Evolutionary conservation across 2,329 filamentous ascomycete genomes (phyloP), one percentile per base, ranked within the genome.

Genomic region (Lachnellula subtilissima): DNA sequence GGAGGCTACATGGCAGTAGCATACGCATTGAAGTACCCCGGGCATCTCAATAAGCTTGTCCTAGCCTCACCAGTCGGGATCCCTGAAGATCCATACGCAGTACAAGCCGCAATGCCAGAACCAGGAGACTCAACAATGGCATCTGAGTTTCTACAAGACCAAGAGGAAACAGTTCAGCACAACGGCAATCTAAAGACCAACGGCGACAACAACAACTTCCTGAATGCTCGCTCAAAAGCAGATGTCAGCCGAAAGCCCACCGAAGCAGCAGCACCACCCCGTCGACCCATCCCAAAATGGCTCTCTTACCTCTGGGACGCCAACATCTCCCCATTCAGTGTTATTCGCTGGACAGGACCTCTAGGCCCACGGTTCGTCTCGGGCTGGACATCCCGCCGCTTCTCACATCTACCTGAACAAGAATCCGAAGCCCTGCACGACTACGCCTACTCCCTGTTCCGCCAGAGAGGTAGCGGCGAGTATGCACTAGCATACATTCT

Each of bases 1-100:
- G 94, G 94, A 54, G 94, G 94, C 5, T 99, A 99, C 70, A 87
- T 99, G 70, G 91, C 93, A 4, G 88, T 96, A 0, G 92, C 91
- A 19, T 99, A 99, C 70, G 92, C 94, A 1, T 79, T 97, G 57
- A 99, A 99, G 72, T 99, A 99, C 68, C 94, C 94, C 0, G 93
- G 93, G 14, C 89, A 84, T 64, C 75, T 99, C 36, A 96, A 99
- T 75, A 99, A 99, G 75, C 83, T 99, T 60, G 96, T 99, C 61
- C 81, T 99, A 32, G 94, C 91, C 0, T 96, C 91, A 0, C 94
- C 94, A 0, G 94, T 97, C 19, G 94, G 94, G 19, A 88, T 99
- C 7, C 94, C 94, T 2, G 92, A 96, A 69, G 91, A 99, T 66
- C 94, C 94, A 0, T 93, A 93, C 67, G 94, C 93, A 4, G 85